Evolutionary conservation across 2,329 filamentous ascomycete species (phyloP).

Genomic region (Pseudopithomyces maydicus): DNA sequence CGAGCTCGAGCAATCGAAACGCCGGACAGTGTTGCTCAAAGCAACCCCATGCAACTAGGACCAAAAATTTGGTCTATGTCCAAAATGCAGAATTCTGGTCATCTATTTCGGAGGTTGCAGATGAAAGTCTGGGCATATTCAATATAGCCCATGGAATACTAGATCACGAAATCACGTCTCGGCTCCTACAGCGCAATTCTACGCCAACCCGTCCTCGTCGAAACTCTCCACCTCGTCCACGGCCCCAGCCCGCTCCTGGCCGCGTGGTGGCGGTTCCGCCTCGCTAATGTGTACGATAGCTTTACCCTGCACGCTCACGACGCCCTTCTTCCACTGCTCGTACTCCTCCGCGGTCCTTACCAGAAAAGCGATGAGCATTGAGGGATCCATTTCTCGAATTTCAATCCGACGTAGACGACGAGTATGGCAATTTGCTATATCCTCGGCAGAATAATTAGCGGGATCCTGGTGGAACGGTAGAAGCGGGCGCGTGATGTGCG

Average conservation of each 20-base stretch:
- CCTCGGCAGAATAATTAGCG: conserved; percentile 68
- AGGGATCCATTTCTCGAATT: conserved; percentile 93
- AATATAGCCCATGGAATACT: too few species aligned
- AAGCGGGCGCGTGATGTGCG: conserved; percentile 80
- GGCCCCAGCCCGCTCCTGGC: conserved; percentile 68
- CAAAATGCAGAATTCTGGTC: too few species aligned
- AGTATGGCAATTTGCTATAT: conserved; percentile 85
- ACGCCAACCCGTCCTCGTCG: conserved; percentile 59
- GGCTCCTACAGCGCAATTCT: too few species aligned
- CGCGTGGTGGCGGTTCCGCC: conserved; percentile 61
- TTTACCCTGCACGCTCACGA: conserved; percentile 74
- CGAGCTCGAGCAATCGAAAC: not conserved
- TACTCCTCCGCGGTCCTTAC: conserved; percentile 84
- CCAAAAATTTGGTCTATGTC: too few species aligned
- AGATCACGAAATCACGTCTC: too few species aligned
- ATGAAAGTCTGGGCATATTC: too few species aligned
- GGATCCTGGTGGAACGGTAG: conserved; percentile 67
- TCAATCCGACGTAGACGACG: conserved; percentile 80
- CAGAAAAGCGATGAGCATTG: conserved; percentile 94
- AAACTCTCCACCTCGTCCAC: conserved; percentile 90
- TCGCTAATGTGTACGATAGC: conserved; percentile 84
- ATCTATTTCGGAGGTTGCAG: too few species aligned
- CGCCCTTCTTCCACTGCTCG: conserved; percentile 76
- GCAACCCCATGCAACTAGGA: too few species aligned
- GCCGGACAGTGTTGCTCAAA: not conserved